A percentile compares a stretch with the other conserved stretches of the same genome.
These are phyloP conservation scores for Claviceps quebecensis DNA, from an alignment of 2,329 filamentous ascomycete genomes.

Conservation along the genomic window DNA sequence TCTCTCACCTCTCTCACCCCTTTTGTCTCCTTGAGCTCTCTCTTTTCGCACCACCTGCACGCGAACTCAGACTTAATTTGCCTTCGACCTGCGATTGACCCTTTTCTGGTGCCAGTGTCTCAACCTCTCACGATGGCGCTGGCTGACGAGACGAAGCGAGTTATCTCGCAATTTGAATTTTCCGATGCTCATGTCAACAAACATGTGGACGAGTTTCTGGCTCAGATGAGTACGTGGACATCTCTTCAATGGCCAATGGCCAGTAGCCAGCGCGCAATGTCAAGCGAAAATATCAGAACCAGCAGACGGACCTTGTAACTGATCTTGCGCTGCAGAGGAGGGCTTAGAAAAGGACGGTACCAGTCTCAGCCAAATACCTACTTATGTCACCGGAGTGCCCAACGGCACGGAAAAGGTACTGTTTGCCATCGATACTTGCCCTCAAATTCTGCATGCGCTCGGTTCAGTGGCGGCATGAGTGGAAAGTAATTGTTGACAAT, in stretches of 20 bases:
- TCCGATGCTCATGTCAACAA: constrained; percentile 62
- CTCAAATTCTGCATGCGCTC: background rate
- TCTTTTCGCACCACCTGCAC: constrained; percentile 14
- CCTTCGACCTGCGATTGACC: constrained; percentile 40
- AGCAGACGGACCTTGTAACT: background rate
- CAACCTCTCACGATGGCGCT: constrained; percentile 46
- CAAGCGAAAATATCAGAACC: background rate
- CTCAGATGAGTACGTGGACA: constrained; percentile 55
- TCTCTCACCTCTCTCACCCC: background rate
- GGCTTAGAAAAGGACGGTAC: constrained; percentile 66
- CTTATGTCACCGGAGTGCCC: constrained; percentile 88
- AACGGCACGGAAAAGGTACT: constrained; percentile 86
- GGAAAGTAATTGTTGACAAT: background rate
- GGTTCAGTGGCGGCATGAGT: background rate
- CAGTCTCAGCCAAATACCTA: constrained; percentile 88
- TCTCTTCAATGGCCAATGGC: background rate
- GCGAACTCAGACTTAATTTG: constrained; percentile 34
- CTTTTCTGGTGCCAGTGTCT: constrained; percentile 38
- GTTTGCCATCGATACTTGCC: too few species aligned
- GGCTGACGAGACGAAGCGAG: constrained; percentile 58
- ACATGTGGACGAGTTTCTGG: constrained; percentile 73
- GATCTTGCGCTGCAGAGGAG: constrained; percentile 42
- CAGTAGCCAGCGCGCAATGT: background rate
- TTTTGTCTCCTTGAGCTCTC: constrained; percentile 19
- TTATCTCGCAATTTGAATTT: constrained; percentile 79